phyloP scores from a whole-genome alignment of 2,329 filamentous ascomycete species.

The Pseudopithomyces maydicus region DNA sequence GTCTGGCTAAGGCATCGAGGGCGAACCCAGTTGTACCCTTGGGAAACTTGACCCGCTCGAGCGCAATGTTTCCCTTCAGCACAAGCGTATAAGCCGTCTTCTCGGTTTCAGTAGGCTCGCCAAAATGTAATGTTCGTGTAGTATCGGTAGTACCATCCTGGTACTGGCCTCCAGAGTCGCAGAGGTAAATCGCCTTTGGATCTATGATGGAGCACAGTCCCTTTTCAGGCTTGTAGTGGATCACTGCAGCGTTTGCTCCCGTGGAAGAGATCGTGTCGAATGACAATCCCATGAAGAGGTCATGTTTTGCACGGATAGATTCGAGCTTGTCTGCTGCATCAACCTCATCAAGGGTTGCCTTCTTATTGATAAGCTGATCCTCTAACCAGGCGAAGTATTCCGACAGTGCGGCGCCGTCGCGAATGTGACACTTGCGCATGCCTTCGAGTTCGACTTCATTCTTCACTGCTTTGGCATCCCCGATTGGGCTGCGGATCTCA shows the following conservation, averaged over 20 bases:
- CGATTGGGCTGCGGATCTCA: constrained; percentile 83
- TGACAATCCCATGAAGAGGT: constrained; percentile 85
- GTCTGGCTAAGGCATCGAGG: constrained; percentile 83
- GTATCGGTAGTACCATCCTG: constrained; percentile 95
- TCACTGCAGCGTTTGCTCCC: constrained; percentile 88
- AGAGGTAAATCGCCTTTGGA: constrained; percentile 85
- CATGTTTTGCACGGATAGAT: constrained; percentile 68
- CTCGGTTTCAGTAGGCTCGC: constrained; percentile 80
- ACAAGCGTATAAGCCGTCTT: constrained; percentile 91
- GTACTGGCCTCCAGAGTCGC: constrained; percentile 97
- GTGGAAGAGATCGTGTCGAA: constrained; percentile 97
- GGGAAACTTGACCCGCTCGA: constrained; percentile 86
- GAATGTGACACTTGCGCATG: constrained; percentile 91
- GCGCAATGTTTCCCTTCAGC: constrained; percentile 88
- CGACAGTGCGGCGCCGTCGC: constrained; percentile 87
- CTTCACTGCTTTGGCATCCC: constrained; percentile 92
- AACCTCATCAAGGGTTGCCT: constrained; percentile 80
- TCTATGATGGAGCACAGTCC: constrained; percentile 84
- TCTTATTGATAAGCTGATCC: constrained; percentile 78
- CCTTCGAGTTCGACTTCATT: constrained; percentile 87
- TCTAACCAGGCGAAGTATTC: constrained; percentile 98
- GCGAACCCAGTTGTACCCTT: constrained; percentile 95
- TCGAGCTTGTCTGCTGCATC: constrained; percentile 91
- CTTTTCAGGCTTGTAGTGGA: constrained; percentile 88
- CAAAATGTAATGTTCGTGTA: constrained; percentile 91